Percentiles rank a stretch among this genome's conserved stretches.
Conservation (phyloP, 108 stramenopile genomes). For the Chaetoceros muelleri region DNA sequence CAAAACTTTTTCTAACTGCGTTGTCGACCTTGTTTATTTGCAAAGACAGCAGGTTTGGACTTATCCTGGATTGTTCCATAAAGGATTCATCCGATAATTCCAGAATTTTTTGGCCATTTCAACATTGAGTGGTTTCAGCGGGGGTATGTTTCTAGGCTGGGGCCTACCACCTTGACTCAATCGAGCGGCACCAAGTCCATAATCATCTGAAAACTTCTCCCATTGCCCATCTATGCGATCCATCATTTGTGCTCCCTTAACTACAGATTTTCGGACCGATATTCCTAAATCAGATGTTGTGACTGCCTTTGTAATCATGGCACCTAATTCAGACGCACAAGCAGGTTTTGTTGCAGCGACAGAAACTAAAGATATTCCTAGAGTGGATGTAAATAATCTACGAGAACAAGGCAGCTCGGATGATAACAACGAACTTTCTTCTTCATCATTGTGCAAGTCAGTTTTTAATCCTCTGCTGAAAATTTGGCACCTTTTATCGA, state of each 20-base stretch:
- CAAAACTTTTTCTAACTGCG: conserved; percentile 41
- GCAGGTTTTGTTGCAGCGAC: conserved; percentile 1
- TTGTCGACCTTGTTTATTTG: conserved; percentile 29
- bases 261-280: conserved; percentile 49
- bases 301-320: conserved; percentile 35
- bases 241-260: conserved; percentile 68
- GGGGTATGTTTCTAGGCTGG: conserved; percentile 27
- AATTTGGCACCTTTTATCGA: no score
- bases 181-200: conserved; percentile 47
- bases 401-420: no score
- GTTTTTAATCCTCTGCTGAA: no score
- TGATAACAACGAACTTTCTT: no score
- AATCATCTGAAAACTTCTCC: conserved; percentile 67
- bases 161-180: conserved; percentile 22
- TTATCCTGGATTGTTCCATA: background rate
- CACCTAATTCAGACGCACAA: conserved; percentile 41
- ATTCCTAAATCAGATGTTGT: conserved; percentile 49
- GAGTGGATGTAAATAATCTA: no score
- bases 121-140: conserved; percentile 21
- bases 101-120: conserved; percentile 22
- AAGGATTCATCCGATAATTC: conserved; percentile 16
- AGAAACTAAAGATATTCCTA: no score
- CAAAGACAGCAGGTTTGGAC: conserved; percentile 1
- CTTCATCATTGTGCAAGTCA: no score
- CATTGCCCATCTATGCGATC: conserved; percentile 66